Evolutionary conservation across 768 basidiomycete genomes (phyloP).

Genomic region (Pulveroboletus sp.): DNA sequence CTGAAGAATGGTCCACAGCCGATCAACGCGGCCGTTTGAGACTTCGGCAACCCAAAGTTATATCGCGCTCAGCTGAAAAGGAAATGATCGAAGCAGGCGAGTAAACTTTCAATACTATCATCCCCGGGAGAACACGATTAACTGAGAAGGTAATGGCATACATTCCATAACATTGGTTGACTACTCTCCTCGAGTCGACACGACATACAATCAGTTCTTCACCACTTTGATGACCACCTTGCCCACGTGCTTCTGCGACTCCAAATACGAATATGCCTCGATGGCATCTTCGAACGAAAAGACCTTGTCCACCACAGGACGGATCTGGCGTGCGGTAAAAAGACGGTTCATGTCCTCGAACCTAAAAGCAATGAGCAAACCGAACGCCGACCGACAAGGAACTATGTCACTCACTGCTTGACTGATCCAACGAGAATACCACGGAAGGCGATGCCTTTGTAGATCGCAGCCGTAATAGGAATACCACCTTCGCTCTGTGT

Average conservation of each 20-base stretch:
- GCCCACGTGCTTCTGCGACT: conserved; percentile 55
- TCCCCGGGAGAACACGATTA: too few relatives aligned
- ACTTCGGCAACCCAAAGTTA: too few relatives aligned
- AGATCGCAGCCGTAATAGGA: conserved; percentile 36
- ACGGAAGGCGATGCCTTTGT: conserved; percentile 40
- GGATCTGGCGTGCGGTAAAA: conserved; percentile 41
- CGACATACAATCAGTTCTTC: conserved; percentile 7
- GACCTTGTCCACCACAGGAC: conserved; percentile 53
- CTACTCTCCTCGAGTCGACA: too few relatives aligned
- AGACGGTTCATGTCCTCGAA: conserved; percentile 53
- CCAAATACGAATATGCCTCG: conserved; percentile 50
- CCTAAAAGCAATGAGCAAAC: conserved; percentile 23
- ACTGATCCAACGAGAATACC: conserved; percentile 57
- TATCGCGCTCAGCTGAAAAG: too few relatives aligned
- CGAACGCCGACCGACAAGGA: not conserved
- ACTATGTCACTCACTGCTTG: conserved; percentile 44
- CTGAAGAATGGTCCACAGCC: too few relatives aligned
- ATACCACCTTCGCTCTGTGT: conserved; percentile 24
- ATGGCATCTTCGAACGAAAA: conserved; percentile 53
- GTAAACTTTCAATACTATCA: too few relatives aligned
- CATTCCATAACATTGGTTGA: too few relatives aligned
- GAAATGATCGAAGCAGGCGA: too few relatives aligned
- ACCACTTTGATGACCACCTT: conserved; percentile 55
- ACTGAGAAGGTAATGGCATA: too few relatives aligned
- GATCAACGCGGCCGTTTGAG: too few relatives aligned